These are phyloP conservation scores for Bertia moriformis DNA, from an alignment of 2,329 filamentous ascomycete species.

Conservation along the genomic window DNA sequence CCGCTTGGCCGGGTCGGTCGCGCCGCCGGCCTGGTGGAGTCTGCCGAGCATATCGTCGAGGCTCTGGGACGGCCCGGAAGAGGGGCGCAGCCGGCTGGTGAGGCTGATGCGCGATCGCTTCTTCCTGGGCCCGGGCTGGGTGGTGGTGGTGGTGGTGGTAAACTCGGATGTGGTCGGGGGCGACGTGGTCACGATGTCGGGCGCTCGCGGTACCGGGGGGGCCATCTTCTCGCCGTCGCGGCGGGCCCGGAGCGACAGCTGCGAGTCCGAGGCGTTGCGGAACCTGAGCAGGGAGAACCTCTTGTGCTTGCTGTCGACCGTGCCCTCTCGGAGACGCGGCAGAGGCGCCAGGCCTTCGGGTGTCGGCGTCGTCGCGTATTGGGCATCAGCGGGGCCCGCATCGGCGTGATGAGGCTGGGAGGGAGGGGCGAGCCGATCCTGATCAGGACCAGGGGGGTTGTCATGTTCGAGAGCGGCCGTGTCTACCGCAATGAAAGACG, in stretches of 20 bases:
- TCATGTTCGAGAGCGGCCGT: too few relatives aligned
- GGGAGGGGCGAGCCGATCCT: too few relatives aligned
- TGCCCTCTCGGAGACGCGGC: background rate
- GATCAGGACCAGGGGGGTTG: too few relatives aligned
- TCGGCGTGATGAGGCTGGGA: too few relatives aligned
- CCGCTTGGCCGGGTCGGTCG: constrained; percentile 4
- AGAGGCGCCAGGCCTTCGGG: background rate
- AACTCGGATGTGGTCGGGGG: constrained; percentile 2
- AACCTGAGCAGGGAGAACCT: constrained; percentile 53
- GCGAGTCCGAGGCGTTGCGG: constrained; percentile 84
- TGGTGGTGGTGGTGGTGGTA: constrained; percentile 1
- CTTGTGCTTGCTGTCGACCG: constrained; percentile 8
- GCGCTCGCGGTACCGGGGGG: constrained; percentile 40
- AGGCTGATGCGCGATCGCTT: constrained; percentile 40
- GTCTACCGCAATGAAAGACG: too few relatives aligned
- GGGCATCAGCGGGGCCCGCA: too few relatives aligned
- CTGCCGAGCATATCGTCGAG: constrained; percentile 2
- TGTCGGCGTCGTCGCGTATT: background rate
- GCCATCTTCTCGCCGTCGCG: constrained; percentile 42
- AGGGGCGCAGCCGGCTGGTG: constrained; percentile 34
- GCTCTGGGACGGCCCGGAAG: constrained; percentile 31
- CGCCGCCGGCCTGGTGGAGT: constrained; percentile 1
- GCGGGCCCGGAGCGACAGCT: constrained; percentile 64
- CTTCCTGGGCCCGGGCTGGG: constrained; percentile 31
- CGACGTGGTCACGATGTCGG: constrained; percentile 27